phyloP scores from a whole-genome alignment of 306 rosid species.

The Cicer arietinum region DNA sequence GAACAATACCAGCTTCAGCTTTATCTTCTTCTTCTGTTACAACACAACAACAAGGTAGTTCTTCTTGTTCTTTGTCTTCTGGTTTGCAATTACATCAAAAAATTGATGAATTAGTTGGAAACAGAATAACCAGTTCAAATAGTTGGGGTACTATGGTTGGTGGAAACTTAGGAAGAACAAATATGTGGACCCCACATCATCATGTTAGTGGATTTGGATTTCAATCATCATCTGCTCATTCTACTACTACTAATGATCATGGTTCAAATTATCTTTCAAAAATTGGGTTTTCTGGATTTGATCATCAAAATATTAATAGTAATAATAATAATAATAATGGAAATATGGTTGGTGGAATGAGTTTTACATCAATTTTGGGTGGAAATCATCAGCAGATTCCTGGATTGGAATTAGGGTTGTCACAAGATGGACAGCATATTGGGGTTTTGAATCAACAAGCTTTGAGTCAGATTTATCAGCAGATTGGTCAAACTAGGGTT shows the following conservation, averaged over 20 bases:
- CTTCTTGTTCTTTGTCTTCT: conserved; percentile 68
- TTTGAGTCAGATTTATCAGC: conserved; percentile 90
- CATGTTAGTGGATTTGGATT: conserved; percentile 70
- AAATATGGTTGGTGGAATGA: conserved; percentile 78
- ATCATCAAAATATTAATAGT: conserved; percentile 39
- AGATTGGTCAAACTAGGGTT: conserved; percentile 83
- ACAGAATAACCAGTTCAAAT: too few species aligned
- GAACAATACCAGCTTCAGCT: conserved; percentile 95
- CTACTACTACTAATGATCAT: conserved; percentile 51
- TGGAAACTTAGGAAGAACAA: too few species aligned
- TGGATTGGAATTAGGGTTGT: conserved; percentile 89
- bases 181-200: too few species aligned
- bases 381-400: conserved; percentile 73
- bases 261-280: conserved; percentile 79
- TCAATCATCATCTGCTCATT: conserved; percentile 68
- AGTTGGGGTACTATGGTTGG: too few species aligned
- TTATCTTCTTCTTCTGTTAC: conserved; percentile 75
- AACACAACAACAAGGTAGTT: conserved; percentile 53
- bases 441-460: conserved; percentile 89
- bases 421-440: conserved; percentile 81
- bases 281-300: conserved; percentile 82
- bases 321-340: background rate
- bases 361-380: conserved; percentile 92
- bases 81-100: conserved; percentile 54
- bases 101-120: too few species aligned